Base-by-base conservation (phyloP, 805 yeast genomes). In the Pichia occidentalis region DNA sequence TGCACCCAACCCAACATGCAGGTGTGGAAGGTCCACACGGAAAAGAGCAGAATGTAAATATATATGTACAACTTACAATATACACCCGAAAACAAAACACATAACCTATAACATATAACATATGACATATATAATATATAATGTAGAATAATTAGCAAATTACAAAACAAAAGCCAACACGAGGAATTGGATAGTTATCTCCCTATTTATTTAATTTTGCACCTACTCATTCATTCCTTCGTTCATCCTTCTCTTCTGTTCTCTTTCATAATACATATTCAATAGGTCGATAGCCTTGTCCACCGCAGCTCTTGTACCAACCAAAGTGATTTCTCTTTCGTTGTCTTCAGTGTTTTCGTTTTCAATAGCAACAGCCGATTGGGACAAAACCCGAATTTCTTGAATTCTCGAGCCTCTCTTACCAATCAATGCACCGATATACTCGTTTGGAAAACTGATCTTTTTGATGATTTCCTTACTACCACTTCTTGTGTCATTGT, bases 381-480 rank as follows among this genome's bases (percentile, higher is more conserved):
- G 88, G 34, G 87, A 74, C 24, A 70, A 70, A 50, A 81, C 76
- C 50, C 95, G 73, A 35, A 87, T 80, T 44, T 87, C 94, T 58
- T 83, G 92, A 48, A 87, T 85, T 61, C 94, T 74, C 21, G 84
- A 65, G 27, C 95, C 95, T 47, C 80, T 77, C 49, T 81, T 80
- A 43, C 96, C 96, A 50, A 87, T 85, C 38, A 87, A 68, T 35
- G 95, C 90, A 29, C 96, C 96, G 31, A 87, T 95, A 64, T 78
- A 77, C 43, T 78, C 85, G 48, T 81, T 79, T 26, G 94, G 85
- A 54, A 85, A 81, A 21, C 73, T 65, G 14, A 77, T 63, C 3
- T 68, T 59, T 29, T 71, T 70, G 6, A 73, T 49, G 24, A 47
- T 46, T 36, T 63, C 55, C 40, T 49, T 54, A 29, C 57, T 54